phyloP scores from a whole-genome alignment of 257 asterid genomes.

The Prunella vulgaris region DNA sequence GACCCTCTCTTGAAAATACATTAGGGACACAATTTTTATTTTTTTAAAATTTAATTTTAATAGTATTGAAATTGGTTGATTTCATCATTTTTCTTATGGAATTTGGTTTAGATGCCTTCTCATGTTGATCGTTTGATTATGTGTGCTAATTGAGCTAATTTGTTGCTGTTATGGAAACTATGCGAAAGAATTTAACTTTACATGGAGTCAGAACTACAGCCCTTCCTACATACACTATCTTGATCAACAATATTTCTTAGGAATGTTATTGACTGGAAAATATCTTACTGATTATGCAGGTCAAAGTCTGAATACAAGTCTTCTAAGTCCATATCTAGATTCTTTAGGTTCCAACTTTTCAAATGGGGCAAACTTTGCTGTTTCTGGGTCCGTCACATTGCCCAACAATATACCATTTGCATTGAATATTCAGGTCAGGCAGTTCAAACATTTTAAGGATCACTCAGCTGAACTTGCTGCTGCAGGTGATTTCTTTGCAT shows the following conservation, averaged over 20 bases:
- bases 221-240: neutral
- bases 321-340: constrained; percentile 69
- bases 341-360: constrained; percentile 58
- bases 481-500: constrained; percentile 38
- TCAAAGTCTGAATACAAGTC: constrained; percentile 56
- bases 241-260: neutral
- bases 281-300: constrained; percentile 42
- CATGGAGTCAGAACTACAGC: neutral
- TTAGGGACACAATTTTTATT: too few relatives aligned
- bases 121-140: neutral
- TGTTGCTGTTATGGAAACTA: neutral
- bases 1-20: too few relatives aligned
- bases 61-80: too few relatives aligned
- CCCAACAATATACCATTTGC: constrained; percentile 65
- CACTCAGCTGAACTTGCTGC: constrained; percentile 57
- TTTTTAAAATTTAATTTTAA: too few relatives aligned
- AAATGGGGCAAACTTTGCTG: constrained; percentile 84
- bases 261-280: neutral
- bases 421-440: constrained; percentile 69
- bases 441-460: constrained; percentile 66
- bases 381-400: constrained; percentile 65
- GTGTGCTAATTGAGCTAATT: neutral
- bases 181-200: neutral
- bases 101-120: neutral
- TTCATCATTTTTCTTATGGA: neutral